Base-by-base conservation (phyloP, 345 rosid species). In the Brassica carinata region DNA sequence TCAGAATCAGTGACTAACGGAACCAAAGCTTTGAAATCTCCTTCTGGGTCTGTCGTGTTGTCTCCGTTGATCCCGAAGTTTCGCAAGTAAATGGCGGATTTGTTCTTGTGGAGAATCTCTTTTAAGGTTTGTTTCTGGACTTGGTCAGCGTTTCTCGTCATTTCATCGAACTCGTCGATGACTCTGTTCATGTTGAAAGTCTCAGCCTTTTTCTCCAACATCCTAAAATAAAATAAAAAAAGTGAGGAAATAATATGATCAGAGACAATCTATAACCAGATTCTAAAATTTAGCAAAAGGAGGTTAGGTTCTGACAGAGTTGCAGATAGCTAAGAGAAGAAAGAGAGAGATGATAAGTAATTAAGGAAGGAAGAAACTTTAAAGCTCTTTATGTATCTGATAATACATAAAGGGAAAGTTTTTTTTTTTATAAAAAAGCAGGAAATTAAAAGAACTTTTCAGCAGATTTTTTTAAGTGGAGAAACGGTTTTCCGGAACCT, bases 1-100 rank as follows among this genome's bases (percentile, higher is more conserved):
- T 93, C 97, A 67, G 67, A 7, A 81, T 93, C 96, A 69, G 91
- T 88, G 34, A 85, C 96, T 71, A 93, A 83, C 0, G 98, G 99
- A 73, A 96, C 92, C 79, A 78, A 55, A 11, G 87, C 77, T 86
- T 84, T 96, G 88, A 88, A 96, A 81, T 92, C 86, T 51, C 86
- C 94, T 0, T 88, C 94, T 0, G 86, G 84, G 74, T 95, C 98
- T 4, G 45, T 36, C 0, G 94, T 89, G 77, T 88, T 84, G 17
- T 90, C 95, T 48, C 58, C 97, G 79, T 87, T 74, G 19, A 96
- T 90, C 3, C 98, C 98, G 38, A 69, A 81, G 80, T 85, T 89
- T 81, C 51, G 90, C 69, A 96, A 83, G 81, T 96, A 96, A 83
- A 85, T 88, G 1, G 97, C 92, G 5, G 90, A 84, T 66, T 87